Percentiles rank a stretch among this genome's conserved stretches.
These are phyloP conservation scores for Citrullus colocynthis DNA, from an alignment of 306 rosid genomes.

Conservation along the genomic window DNA sequence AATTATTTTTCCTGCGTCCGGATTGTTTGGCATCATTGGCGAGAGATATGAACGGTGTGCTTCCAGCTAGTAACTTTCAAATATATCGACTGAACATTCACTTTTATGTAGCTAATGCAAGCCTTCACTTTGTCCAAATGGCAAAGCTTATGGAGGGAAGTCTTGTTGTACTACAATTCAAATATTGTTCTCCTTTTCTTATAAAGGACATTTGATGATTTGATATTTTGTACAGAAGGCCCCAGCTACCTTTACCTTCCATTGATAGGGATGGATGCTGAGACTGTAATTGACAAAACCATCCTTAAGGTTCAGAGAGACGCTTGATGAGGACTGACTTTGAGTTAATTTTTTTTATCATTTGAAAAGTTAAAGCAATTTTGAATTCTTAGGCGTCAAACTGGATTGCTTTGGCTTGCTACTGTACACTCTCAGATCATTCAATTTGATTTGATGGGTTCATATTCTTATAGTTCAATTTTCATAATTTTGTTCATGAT, in stretches of 20 bases:
- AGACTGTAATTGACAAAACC: conserved; percentile 1
- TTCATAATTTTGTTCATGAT: neutral
- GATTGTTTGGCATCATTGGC: neutral
- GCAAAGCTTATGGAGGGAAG: neutral
- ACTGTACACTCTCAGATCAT: neutral
- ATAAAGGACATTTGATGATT: neutral
- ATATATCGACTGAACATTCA: neutral
- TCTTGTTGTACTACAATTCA: neutral
- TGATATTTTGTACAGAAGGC: neutral
- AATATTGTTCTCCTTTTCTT: neutral
- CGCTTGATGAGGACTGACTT: neutral
- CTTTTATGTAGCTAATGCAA: neutral
- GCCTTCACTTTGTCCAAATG: neutral
- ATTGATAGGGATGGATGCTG: conserved; percentile 1
- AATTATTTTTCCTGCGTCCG: neutral
- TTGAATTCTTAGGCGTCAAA: neutral
- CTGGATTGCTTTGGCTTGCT: neutral
- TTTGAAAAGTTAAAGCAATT: neutral
- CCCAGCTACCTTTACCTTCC: neutral
- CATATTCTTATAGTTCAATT: neutral
- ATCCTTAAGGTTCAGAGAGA: neutral
- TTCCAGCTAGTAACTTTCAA: neutral
- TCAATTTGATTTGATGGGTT: conserved; percentile 3
- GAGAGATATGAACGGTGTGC: neutral
- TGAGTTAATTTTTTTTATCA: neutral